A percentile compares a stretch with the other conserved stretches of the same genome.
phyloP scores from a whole-genome alignment of 805 yeast species.

The Lachancea cidri region DNA sequence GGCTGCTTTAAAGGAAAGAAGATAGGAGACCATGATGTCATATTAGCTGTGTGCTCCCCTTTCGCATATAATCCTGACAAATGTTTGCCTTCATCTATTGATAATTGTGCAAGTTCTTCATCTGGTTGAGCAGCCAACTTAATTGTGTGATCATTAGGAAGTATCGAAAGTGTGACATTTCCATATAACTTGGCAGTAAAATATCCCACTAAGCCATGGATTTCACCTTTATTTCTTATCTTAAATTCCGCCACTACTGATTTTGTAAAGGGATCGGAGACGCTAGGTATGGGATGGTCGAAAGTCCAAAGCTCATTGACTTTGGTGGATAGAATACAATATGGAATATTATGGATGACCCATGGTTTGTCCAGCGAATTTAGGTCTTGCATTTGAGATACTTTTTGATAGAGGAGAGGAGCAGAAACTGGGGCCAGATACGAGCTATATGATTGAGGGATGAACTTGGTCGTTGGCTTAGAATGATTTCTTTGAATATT shows the following conservation, averaged over 20 bases:
- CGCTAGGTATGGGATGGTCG: slow-evolving; percentile 40
- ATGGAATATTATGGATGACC: slow-evolving; percentile 39
- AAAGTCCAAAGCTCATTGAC: slow-evolving; percentile 58
- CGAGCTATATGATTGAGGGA: slow-evolving; percentile 56
- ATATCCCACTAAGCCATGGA: slow-evolving; percentile 74
- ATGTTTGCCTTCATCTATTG: background rate
- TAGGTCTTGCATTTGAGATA: slow-evolving; percentile 14
- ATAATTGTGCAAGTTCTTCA: background rate
- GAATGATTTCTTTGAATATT: slow-evolving; percentile 39
- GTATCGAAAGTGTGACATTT: slow-evolving; percentile 37
- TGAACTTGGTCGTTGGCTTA: slow-evolving; percentile 45
- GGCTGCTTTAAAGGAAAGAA: slow-evolving; percentile 59
- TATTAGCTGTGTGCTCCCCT: slow-evolving; percentile 35
- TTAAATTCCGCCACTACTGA: slow-evolving; percentile 37
- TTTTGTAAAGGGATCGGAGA: slow-evolving; percentile 14
- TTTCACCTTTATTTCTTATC: slow-evolving; percentile 44
- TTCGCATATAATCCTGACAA: slow-evolving; percentile 3
- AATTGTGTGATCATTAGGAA: slow-evolving; percentile 23
- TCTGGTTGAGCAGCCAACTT: slow-evolving; percentile 16
- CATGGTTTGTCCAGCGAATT: slow-evolving; percentile 41
- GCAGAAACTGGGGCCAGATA: slow-evolving; percentile 63
- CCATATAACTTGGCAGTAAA: slow-evolving; percentile 68
- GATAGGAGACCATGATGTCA: slow-evolving; percentile 66
- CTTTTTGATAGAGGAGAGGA: slow-evolving; percentile 43
- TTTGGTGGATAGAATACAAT: slow-evolving; percentile 42